These are phyloP conservation scores for Candida dubliniensis DNA, from an alignment of 1,139 yeast species.

Conservation along the genomic window DNA sequence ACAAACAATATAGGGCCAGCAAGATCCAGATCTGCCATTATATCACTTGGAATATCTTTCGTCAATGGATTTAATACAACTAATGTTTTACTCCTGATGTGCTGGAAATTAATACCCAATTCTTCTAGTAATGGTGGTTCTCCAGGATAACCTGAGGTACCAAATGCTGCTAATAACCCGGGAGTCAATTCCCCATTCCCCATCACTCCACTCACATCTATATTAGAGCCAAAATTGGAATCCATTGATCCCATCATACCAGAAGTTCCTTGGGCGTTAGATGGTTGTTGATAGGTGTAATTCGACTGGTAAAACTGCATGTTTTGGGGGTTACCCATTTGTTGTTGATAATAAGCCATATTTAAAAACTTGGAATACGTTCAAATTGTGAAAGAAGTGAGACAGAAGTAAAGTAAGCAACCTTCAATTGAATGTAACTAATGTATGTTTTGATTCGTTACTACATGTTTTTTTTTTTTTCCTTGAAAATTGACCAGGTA, in stretches of 20 bases:
- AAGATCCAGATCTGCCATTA: constrained; percentile 86
- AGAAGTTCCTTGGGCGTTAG: constrained; percentile 8
- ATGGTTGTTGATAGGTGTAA: constrained; percentile 34
- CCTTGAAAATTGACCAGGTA: too few relatives aligned
- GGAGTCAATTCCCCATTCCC: constrained; percentile 60
- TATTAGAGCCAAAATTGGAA: constrained; percentile 35
- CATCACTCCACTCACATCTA: constrained; percentile 49
- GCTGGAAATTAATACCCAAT: constrained; percentile 87
- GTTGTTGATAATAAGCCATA: constrained; percentile 46
- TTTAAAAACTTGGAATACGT: not conserved
- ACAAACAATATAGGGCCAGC: constrained; percentile 96
- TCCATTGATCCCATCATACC: constrained; percentile 40
- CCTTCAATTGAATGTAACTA: too few relatives aligned
- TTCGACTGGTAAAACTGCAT: constrained; percentile 49
- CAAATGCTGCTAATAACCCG: constrained; percentile 89
- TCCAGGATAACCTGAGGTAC: constrained; percentile 89
- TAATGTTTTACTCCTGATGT: constrained; percentile 80
- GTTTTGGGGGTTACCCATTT: constrained; percentile 36
- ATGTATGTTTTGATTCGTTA: too few relatives aligned
- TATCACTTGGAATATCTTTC: constrained; percentile 60
- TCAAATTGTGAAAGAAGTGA: too few relatives aligned
- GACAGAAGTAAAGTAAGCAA: too few relatives aligned
- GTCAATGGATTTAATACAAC: constrained; percentile 83
- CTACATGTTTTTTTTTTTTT: too few relatives aligned
- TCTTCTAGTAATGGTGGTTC: constrained; percentile 94